Evolutionary conservation across 495 filamentous ascomycete species (phyloP).

Genomic region (Terfezia claveryi): DNA sequence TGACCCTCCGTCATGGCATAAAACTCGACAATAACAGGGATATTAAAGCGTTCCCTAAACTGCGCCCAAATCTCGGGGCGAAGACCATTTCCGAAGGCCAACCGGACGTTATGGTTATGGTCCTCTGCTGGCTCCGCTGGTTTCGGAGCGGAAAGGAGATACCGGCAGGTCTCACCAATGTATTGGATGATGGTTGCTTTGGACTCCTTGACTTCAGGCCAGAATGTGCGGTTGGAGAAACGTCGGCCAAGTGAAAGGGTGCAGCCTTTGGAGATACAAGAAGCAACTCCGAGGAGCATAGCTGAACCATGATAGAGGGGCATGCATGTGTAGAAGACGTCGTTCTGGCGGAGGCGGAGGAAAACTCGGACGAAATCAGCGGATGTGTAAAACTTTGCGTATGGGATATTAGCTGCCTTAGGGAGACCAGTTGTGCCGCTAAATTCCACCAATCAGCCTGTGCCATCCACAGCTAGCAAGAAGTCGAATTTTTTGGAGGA

Average conservation of each 20-base stretch:
- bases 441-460: neutral
- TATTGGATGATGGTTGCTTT: conserved; percentile 77
- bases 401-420: conserved; percentile 70
- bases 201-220: conserved; percentile 50
- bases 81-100: conserved; percentile 84
- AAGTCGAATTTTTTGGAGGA: neutral
- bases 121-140: conserved; percentile 38
- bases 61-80: conserved; percentile 78
- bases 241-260: conserved; percentile 54
- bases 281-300: conserved; percentile 41
- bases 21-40: conserved; percentile 66
- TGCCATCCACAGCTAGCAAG: neutral
- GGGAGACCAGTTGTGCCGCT: conserved; percentile 78
- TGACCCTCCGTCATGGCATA: conserved; percentile 74
- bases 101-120: conserved; percentile 47
- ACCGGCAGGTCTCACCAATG: conserved; percentile 84
- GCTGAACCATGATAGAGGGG: conserved; percentile 86
- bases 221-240: conserved; percentile 68
- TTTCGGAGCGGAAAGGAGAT: conserved; percentile 55
- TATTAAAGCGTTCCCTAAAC: conserved; percentile 72
- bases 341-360: conserved; percentile 33
- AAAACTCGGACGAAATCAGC: conserved; percentile 33
- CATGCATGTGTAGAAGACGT: conserved; percentile 82
- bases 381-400: conserved; percentile 40
- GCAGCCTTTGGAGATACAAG: conserved; percentile 34